Evolutionary conservation across 1,284 basidiomycete species (phyloP).

Genomic region (Leccinum angustisporum): DNA sequence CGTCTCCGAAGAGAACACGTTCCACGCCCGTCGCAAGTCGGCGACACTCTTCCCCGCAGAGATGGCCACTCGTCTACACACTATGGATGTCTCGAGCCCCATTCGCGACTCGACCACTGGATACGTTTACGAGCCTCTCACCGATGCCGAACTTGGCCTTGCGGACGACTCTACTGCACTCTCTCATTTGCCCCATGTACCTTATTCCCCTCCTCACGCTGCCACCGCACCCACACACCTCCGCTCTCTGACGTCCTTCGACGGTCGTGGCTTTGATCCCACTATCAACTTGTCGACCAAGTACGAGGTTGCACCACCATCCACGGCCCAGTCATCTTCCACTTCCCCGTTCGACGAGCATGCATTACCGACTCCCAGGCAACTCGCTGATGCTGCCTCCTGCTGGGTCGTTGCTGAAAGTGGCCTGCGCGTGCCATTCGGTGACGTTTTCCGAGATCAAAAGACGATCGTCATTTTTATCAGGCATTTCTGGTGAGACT

Average conservation of each 20-base stretch:
- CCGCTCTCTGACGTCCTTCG: constrained; percentile 28
- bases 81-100: constrained; percentile 33
- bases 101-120: constrained; percentile 22
- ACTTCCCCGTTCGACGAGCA: constrained; percentile 30
- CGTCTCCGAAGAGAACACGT: constrained; percentile 34
- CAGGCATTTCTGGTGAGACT: constrained; percentile 55
- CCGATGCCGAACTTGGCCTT: constrained; percentile 29
- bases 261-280: constrained; percentile 13
- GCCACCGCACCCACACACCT: constrained; percentile 15
- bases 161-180: constrained; percentile 11
- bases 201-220: constrained; percentile 12
- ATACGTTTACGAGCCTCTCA: constrained; percentile 31
- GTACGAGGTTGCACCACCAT: constrained; percentile 14
- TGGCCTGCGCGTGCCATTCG: constrained; percentile 67
- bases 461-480: constrained; percentile 76
- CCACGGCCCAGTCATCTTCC: constrained; percentile 16
- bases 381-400: constrained; percentile 62
- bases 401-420: constrained; percentile 66
- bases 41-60: constrained; percentile 34
- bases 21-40: constrained; percentile 37
- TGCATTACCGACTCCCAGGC: constrained; percentile 42
- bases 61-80: constrained; percentile 29
- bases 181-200: constrained; percentile 20
- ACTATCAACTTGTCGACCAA: not conserved
- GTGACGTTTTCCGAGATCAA: constrained; percentile 65